Evolutionary conservation across 2,329 filamentous ascomycete species (phyloP).

Genomic region (Xylaria sp.): DNA sequence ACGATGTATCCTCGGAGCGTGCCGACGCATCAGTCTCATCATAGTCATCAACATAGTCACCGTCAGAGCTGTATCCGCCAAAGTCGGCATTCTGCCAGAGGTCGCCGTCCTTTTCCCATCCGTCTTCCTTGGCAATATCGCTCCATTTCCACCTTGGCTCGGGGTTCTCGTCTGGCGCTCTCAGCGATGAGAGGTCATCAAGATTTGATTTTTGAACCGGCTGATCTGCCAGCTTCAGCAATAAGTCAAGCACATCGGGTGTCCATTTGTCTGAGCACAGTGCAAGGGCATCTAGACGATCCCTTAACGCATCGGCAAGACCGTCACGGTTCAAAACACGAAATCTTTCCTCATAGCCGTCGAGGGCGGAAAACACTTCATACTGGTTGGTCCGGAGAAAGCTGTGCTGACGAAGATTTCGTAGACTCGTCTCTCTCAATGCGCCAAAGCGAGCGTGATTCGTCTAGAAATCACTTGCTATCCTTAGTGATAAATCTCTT

Average conservation of each 20-base stretch:
- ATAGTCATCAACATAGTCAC: slow-evolving; percentile 58
- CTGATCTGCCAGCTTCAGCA: slow-evolving; percentile 83
- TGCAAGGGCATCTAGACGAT: slow-evolving; percentile 69
- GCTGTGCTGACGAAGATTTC: slow-evolving; percentile 63
- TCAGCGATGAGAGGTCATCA: slow-evolving; percentile 68
- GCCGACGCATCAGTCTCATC: slow-evolving; percentile 51
- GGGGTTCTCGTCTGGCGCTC: slow-evolving; percentile 55
- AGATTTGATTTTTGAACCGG: slow-evolving; percentile 77
- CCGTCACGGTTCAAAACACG: slow-evolving; percentile 81
- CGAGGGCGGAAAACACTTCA: slow-evolving; percentile 71
- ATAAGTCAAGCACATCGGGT: slow-evolving; percentile 80
- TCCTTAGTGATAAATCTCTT: slow-evolving; percentile 7
- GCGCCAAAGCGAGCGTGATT: slow-evolving; percentile 54
- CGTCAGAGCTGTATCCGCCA: slow-evolving; percentile 71
- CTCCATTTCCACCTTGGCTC: slow-evolving; percentile 75
- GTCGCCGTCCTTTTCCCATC: slow-evolving; percentile 72
- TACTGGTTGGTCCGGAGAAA: slow-evolving; percentile 79
- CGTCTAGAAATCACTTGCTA: slow-evolving; percentile 38
- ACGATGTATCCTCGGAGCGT: slow-evolving; percentile 52
- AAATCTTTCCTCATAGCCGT: slow-evolving; percentile 87
- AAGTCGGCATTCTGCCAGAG: slow-evolving; percentile 78
- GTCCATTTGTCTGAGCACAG: slow-evolving; percentile 68
- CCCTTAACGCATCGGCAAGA: slow-evolving; percentile 74
- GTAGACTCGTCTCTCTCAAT: slow-evolving; percentile 61
- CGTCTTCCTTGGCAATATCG: slow-evolving; percentile 80